These are phyloP conservation scores for Monilinia aucupariae DNA, from an alignment of 2,329 filamentous ascomycete species.

Conservation along the genomic window DNA sequence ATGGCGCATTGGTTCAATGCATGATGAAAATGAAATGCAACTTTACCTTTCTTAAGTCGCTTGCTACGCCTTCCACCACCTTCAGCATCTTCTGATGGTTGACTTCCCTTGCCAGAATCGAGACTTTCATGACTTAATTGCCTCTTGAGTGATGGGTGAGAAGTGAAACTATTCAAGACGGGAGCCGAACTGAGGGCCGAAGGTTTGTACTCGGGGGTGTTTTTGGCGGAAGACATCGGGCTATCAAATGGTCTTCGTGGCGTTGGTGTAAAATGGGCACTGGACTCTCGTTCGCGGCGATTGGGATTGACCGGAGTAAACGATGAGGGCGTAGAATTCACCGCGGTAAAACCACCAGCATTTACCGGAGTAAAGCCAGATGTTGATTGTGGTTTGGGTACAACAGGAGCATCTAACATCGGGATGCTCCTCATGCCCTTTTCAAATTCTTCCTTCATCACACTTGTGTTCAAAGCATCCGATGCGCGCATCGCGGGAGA, in stretches of 20 bases:
- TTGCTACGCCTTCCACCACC: conserved; percentile 78
- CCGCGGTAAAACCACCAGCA: conserved; percentile 56
- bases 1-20: conserved; percentile 7
- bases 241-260: conserved; percentile 51
- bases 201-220: conserved; percentile 59
- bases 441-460: conserved; percentile 39
- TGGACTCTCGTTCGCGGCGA: conserved; percentile 44
- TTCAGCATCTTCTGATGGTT: conserved; percentile 46
- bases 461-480: conserved; percentile 49
- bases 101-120: conserved; percentile 32
- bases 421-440: conserved; percentile 35
- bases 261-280: conserved; percentile 50
- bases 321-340: conserved; percentile 50
- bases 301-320: conserved; percentile 52
- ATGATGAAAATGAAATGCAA: conserved; percentile 8
- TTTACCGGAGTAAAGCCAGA: conserved; percentile 41
- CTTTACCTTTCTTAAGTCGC: conserved; percentile 77
- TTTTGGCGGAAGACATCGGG: conserved; percentile 57
- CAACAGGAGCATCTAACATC: conserved; percentile 31
- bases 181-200: conserved; percentile 48
- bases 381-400: conserved; percentile 26
- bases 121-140: conserved; percentile 58
- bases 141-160: conserved; percentile 63
- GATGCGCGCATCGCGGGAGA: conserved; percentile 61
- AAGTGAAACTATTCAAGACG: conserved; percentile 44